Conservation (phyloP, 441 rosid species). For the Metrosideros polymorpha region DNA sequence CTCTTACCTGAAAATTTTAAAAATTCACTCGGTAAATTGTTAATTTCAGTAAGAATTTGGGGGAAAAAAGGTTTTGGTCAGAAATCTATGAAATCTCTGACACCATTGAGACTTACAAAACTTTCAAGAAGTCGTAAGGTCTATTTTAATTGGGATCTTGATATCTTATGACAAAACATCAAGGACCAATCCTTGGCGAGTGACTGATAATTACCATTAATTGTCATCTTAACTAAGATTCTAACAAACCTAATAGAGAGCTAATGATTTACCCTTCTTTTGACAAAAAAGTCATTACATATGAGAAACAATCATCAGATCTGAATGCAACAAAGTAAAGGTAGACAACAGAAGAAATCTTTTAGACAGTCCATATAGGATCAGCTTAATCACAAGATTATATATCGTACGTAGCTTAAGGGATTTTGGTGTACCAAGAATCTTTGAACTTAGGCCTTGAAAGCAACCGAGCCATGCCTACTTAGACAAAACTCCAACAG, state of each 20-base stretch:
- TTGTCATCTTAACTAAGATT: neutral
- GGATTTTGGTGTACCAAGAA: neutral
- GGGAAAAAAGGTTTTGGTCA: neutral
- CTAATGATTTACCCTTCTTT: neutral
- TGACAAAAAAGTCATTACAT: neutral
- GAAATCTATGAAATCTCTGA: neutral
- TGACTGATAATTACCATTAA: neutral
- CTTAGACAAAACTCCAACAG: neutral
- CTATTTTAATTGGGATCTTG: neutral
- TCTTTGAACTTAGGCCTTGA: neutral
- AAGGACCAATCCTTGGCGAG: neutral
- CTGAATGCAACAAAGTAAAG: neutral
- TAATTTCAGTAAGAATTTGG: neutral
- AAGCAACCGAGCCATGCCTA: neutral
- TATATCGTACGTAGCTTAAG: neutral
- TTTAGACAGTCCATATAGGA: neutral
- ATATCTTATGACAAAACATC: neutral
- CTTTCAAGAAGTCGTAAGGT: neutral
- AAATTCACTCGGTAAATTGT: neutral
- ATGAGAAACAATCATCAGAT: neutral
- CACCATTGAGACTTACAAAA: neutral
- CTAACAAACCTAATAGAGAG: neutral
- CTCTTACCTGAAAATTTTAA: neutral
- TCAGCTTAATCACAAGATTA: neutral
- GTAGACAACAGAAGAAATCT: neutral